phyloP scores from a whole-genome alignment of 2,329 filamentous ascomycete species.

The Coccinonectria pachysandricola region DNA sequence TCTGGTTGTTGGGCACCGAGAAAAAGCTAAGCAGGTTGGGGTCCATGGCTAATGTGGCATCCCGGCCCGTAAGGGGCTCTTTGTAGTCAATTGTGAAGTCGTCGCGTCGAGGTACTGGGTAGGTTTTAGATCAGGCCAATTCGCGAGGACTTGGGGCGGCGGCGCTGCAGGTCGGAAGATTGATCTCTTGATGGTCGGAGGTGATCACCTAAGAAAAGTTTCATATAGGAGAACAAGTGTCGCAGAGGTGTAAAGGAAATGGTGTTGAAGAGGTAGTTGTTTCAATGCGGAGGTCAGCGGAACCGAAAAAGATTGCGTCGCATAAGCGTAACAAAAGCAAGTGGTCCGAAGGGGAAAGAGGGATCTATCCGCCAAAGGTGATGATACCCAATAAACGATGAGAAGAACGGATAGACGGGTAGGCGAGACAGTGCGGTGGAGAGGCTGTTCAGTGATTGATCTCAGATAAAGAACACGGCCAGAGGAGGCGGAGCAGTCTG shows the following conservation, averaged over 20 bases:
- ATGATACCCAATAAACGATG: no score
- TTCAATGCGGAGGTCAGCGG: conserved; percentile 13
- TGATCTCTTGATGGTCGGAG: no score
- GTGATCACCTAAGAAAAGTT: no score
- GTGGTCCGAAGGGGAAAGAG: conserved; percentile 1
- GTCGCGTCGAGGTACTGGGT: conserved; percentile 13
- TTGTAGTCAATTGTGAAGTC: conserved; percentile 13
- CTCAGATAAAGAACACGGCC: conserved; percentile 6
- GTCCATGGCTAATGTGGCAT: conserved; percentile 22
- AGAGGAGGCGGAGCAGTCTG: conserved; percentile 7
- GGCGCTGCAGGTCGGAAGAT: no score
- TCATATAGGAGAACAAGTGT: conserved; percentile 9
- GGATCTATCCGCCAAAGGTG: conserved; percentile 1
- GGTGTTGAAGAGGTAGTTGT: conserved; percentile 9
- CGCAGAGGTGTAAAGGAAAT: conserved; percentile 11
- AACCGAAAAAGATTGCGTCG: conserved; percentile 5
- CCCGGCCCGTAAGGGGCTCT: conserved; percentile 17
- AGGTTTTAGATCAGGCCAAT: conserved; percentile 12
- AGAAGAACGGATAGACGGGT: no score
- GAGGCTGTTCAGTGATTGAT: conserved; percentile 12
- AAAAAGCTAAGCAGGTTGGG: conserved; percentile 21
- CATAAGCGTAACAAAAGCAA: conserved; percentile 6
- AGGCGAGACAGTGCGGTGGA: conserved; percentile 3
- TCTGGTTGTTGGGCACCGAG: conserved; percentile 20
- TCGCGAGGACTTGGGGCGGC: conserved; percentile 5